phyloP scores from a whole-genome alignment of 2,329 filamentous ascomycete species.

The Bimuria novae-zelandiae region DNA sequence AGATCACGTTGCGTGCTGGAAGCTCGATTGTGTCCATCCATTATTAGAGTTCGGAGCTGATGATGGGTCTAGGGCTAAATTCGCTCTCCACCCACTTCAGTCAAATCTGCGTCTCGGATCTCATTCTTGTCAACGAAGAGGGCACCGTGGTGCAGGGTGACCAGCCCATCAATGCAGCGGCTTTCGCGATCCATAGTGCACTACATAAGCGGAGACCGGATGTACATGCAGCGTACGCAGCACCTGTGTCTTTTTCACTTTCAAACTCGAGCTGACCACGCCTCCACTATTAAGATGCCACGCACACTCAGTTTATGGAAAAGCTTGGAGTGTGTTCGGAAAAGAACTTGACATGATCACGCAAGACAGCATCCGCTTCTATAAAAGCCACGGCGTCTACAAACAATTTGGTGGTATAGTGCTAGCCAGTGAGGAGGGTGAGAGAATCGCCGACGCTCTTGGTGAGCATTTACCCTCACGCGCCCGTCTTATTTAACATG shows the following conservation, averaged over 20 bases:
- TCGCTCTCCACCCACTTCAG: conserved; percentile 53
- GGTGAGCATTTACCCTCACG: conserved; percentile 23
- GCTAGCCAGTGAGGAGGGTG: conserved; percentile 49
- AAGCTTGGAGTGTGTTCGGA: conserved; percentile 54
- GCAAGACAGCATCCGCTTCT: conserved; percentile 53
- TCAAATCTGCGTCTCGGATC: conserved; percentile 47
- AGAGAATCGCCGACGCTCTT: conserved; percentile 49
- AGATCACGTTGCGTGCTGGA: too few relatives aligned
- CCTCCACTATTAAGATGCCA: conserved; percentile 30
- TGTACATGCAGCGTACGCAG: conserved; percentile 44
- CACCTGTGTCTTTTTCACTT: background rate
- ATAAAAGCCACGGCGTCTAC: conserved; percentile 48
- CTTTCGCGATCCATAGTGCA: conserved; percentile 54
- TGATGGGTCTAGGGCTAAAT: conserved; percentile 42
- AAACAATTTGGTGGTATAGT: conserved; percentile 50
- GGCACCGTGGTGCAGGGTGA: conserved; percentile 48
- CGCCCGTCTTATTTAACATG: background rate
- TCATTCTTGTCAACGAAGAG: conserved; percentile 51
- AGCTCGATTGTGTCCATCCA: too few relatives aligned
- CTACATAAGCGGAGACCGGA: conserved; percentile 45
- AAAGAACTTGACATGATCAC: conserved; percentile 54
- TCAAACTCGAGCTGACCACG: background rate
- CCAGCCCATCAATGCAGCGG: conserved; percentile 52
- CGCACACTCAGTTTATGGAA: conserved; percentile 53
- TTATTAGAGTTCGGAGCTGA: background rate